phyloP scores from a whole-genome alignment of 2,329 filamentous ascomycete genomes.

The Thermothelomyces thermophilus region DNA sequence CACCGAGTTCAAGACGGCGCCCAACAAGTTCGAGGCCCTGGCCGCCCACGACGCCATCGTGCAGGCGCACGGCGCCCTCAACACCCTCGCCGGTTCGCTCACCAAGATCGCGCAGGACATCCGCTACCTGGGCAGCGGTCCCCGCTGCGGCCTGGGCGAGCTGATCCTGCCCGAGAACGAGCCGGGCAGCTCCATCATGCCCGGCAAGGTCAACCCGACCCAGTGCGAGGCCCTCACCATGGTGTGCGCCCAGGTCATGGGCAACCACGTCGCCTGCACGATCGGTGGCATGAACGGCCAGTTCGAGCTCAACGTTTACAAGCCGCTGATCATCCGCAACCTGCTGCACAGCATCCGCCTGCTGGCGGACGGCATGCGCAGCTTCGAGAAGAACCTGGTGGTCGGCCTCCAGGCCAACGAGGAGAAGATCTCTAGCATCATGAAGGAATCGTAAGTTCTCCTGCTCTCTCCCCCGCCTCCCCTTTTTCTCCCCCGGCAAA shows the following conservation, averaged over 20 bases:
- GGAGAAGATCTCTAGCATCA: conserved; percentile 78
- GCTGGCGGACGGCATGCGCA: conserved; percentile 85
- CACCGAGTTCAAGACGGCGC: conserved; percentile 87
- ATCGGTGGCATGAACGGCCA: conserved; percentile 96
- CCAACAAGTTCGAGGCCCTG: conserved; percentile 98
- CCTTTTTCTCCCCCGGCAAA: no score
- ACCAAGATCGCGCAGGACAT: conserved; percentile 99
- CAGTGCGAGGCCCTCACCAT: conserved; percentile 98
- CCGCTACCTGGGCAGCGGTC: conserved; percentile 91
- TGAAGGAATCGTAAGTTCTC: conserved; percentile 79
- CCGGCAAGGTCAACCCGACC: conserved; percentile 98
- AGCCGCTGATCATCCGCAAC: conserved; percentile 93
- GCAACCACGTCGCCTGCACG: conserved; percentile 88
- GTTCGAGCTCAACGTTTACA: conserved; percentile 99
- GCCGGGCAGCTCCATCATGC: conserved; percentile 97
- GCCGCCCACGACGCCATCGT: conserved; percentile 95
- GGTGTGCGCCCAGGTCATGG: conserved; percentile 96
- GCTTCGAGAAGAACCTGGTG: conserved; percentile 91
- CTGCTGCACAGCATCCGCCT: conserved; percentile 86
- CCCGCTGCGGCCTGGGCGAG: conserved; percentile 92
- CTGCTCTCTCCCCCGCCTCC: no score
- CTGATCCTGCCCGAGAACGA: conserved; percentile 94
- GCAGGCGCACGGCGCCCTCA: conserved; percentile 86
- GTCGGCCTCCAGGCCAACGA: conserved; percentile 86
- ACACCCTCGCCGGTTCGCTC: conserved; percentile 83